phyloP scores from a whole-genome alignment of 108 stramenopile genomes.

The Nannochloropsis salina region DNA sequence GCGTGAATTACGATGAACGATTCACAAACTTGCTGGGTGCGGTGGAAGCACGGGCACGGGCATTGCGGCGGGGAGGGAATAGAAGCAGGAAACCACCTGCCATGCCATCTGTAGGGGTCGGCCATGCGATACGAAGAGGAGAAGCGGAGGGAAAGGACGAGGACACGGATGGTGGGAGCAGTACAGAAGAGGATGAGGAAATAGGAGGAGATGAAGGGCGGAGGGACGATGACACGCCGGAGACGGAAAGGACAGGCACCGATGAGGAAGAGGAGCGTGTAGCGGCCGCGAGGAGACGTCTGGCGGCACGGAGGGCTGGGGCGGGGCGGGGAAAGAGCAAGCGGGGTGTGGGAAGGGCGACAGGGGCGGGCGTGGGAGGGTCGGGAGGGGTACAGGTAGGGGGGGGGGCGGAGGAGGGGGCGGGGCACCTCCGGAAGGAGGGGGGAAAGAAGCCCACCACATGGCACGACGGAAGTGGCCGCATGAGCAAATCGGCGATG shows the following conservation, averaged over 20 bases:
- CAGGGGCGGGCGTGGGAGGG: background rate
- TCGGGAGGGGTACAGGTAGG: background rate
- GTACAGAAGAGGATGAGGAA: constrained; percentile 9
- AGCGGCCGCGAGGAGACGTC: constrained; percentile 37
- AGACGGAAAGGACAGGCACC: background rate
- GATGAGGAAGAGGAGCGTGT: constrained; percentile 22
- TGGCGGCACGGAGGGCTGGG: constrained; percentile 34
- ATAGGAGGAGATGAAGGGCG: background rate
- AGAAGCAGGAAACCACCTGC: background rate
- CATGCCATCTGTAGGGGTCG: background rate
- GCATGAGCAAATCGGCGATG: constrained; percentile 40
- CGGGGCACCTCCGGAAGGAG: constrained; percentile 19
- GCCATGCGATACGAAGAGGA: background rate
- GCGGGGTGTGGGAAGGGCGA: background rate
- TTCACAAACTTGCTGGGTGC: constrained; percentile 33
- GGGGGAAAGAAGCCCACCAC: constrained; percentile 48
- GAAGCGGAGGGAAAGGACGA: background rate
- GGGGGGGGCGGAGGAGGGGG: background rate
- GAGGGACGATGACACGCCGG: background rate
- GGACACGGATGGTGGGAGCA: constrained; percentile 6
- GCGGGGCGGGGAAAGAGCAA: constrained; percentile 30
- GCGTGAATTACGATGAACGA: constrained; percentile 33
- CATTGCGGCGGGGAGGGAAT: background rate
- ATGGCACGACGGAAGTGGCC: constrained; percentile 46
- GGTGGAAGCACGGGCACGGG: constrained; percentile 31